Percentiles rank a stretch among this genome's conserved stretches.
Conservation (phyloP, 129 eudicot genomes). For the Escallonia rubra region DNA sequence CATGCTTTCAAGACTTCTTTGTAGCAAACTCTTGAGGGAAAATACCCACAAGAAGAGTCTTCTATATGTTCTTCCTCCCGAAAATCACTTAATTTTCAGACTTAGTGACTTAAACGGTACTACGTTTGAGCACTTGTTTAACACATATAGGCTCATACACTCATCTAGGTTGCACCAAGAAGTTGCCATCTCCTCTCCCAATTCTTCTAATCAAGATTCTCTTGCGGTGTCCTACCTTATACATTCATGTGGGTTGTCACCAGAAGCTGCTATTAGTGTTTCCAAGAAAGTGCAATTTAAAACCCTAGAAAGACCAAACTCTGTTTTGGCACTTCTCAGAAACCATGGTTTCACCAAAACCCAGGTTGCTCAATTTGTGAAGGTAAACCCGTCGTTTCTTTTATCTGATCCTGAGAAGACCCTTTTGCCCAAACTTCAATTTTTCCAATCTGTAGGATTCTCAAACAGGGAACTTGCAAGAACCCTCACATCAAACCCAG, state of each 20-base stretch:
- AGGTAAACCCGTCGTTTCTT: conserved; percentile 1
- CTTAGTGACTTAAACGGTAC: background rate
- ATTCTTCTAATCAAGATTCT: conserved; percentile 1
- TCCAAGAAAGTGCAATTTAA: conserved; percentile 3
- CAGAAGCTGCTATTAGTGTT: conserved; percentile 11
- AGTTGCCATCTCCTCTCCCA: background rate
- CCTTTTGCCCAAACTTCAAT: conserved; percentile 11
- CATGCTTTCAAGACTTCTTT: background rate
- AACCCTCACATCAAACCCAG: background rate
- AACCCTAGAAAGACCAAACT: conserved; percentile 4
- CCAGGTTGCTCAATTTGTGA: background rate
- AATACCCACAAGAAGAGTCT: background rate
- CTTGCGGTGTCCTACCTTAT: conserved; percentile 11
- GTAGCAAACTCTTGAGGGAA: conserved; percentile 1
- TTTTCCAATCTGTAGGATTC: conserved; percentile 7
- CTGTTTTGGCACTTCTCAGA: conserved; percentile 4
- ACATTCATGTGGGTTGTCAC: conserved; percentile 22
- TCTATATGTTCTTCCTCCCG: background rate
- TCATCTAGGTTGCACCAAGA: background rate
- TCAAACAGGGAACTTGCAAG: background rate
- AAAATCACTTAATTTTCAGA: background rate
- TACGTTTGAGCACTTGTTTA: background rate
- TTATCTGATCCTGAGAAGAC: background rate
- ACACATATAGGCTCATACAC: background rate
- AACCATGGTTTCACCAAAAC: conserved; percentile 4